These are phyloP conservation scores for Syncephalastrum racemosum DNA, from an alignment of 371 early-diverging fungal genomes.

Conservation along the genomic window DNA sequence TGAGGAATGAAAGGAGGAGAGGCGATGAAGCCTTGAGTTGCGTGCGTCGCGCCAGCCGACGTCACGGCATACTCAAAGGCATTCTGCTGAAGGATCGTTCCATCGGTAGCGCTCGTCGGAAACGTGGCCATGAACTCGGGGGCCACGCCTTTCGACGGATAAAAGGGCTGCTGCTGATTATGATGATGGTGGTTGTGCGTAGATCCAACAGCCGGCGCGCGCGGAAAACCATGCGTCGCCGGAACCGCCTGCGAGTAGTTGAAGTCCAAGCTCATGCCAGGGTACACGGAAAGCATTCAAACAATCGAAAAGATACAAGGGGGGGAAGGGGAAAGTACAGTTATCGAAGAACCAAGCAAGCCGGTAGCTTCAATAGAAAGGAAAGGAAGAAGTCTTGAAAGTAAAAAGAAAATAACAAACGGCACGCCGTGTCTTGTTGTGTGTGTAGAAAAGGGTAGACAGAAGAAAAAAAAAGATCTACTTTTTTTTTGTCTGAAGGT, in stretches of 20 bases:
- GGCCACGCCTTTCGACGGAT: too few relatives aligned
- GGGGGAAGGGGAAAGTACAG: conserved; percentile 2
- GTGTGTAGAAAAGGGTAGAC: conserved; percentile 2
- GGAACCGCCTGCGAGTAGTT: conserved; percentile 20
- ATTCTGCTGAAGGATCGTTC: conserved; percentile 1
- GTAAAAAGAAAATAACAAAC: conserved; percentile 11
- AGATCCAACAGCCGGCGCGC: conserved; percentile 6
- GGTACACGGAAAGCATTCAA: conserved; percentile 28
- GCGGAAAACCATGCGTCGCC: conserved; percentile 11
- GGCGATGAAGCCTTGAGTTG: conserved; percentile 7
- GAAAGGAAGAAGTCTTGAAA: conserved; percentile 1
- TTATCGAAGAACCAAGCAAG: conserved; percentile 16
- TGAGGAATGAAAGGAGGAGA: conserved; percentile 4
- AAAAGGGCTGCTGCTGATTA: conserved; percentile 4
- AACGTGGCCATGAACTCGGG: conserved; percentile 6
- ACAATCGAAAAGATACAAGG: conserved; percentile 8
- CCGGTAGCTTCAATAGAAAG: conserved; percentile 13
- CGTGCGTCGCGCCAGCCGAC: conserved; percentile 25
- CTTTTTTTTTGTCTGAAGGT: neutral
- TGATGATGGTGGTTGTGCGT: conserved; percentile 8
- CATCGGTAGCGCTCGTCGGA: conserved; percentile 6
- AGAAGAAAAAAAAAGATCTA: conserved; percentile 2
- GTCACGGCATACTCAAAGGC: conserved; percentile 12
- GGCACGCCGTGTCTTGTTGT: conserved; percentile 17
- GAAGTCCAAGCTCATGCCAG: conserved; percentile 23